Conservation (phyloP, 2,329 filamentous ascomycete genomes). For the Ascosphaera pollenicola region DNA sequence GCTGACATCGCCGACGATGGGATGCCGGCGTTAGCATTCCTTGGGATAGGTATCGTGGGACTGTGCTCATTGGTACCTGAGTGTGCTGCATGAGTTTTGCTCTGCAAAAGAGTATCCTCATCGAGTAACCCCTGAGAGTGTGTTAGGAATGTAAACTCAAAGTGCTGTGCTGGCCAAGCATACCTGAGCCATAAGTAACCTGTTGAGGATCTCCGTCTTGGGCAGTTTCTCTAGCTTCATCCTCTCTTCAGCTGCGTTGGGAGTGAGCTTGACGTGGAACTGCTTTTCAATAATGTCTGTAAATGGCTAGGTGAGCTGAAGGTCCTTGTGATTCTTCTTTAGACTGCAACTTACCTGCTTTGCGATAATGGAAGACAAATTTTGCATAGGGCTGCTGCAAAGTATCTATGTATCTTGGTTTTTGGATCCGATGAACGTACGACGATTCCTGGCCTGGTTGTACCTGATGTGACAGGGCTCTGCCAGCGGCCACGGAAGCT, state of each 20-base stretch:
- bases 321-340: neutral
- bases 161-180: neutral
- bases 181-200: constrained; percentile 8
- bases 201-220: constrained; percentile 6
- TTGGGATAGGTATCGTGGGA: too few species aligned
- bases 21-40: too few species aligned
- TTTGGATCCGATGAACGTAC: constrained; percentile 11
- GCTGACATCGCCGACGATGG: too few species aligned
- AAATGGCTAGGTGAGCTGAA: neutral
- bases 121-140: too few species aligned
- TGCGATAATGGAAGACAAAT: constrained; percentile 14
- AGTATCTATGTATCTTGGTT: constrained; percentile 11
- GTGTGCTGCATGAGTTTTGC: too few species aligned
- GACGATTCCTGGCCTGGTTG: constrained; percentile 10
- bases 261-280: constrained; percentile 4
- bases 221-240: constrained; percentile 7
- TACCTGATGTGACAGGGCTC: constrained; percentile 11
- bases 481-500: constrained; percentile 4
- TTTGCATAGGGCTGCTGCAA: constrained; percentile 13
- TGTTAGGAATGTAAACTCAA: too few species aligned
- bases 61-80: too few species aligned
- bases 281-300: constrained; percentile 6
- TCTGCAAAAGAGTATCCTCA: too few species aligned
- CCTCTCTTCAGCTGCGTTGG: constrained; percentile 6
- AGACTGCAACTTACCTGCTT: constrained; percentile 4